Evolutionary conservation across 805 yeast genomes (phyloP), one percentile per base, ranked within the genome.

Genomic region (Kazachstania africana): DNA sequence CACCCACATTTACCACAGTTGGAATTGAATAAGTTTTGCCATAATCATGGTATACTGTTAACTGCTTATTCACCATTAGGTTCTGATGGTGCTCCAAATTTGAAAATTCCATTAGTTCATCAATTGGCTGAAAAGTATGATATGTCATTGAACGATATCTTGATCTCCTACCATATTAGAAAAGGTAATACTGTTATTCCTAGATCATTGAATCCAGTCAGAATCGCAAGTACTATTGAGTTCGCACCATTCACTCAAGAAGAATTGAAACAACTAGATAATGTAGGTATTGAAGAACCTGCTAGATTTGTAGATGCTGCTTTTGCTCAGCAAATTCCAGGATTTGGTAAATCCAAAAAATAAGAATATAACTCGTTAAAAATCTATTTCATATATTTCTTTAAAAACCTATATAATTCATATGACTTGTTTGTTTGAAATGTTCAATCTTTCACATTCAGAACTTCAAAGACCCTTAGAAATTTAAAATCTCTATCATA

Each of bases 1-100:
- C 94, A 84, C 53, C 85, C 87, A 23, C 70, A 66, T 39, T 60
- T 78, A 42, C 81, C 83, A 21, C 87, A 79, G 50, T 52, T 55
- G 14, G 71, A 71, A 33, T 56, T 82, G 36, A 53, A 66, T 33
- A 63, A 72, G 25, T 78, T 47, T 53, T 66, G 74, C 50, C 62
- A 64, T 36, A 46, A 57, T 15, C 62, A 79, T 42, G 70, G 65
- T 37, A 73, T 78, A 38, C 45, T 62, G 28, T 47, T 72, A 5
- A 66, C 62, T 20, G 78, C 79, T 0, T 76, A 68, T 42, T 68
- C 78, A 16, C 81, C 82, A 8, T 59, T 74, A 32, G 91, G 87
- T 5, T 60, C 76, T 2, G 49, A 59, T 13, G 80, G 80, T 27
- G 82, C 82, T 1, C 82, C 83, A 20, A 64, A 73, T 32, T 45